phyloP scores from a whole-genome alignment of 1,139 yeast species.

The Suzukiozyma palmioleophila region DNA sequence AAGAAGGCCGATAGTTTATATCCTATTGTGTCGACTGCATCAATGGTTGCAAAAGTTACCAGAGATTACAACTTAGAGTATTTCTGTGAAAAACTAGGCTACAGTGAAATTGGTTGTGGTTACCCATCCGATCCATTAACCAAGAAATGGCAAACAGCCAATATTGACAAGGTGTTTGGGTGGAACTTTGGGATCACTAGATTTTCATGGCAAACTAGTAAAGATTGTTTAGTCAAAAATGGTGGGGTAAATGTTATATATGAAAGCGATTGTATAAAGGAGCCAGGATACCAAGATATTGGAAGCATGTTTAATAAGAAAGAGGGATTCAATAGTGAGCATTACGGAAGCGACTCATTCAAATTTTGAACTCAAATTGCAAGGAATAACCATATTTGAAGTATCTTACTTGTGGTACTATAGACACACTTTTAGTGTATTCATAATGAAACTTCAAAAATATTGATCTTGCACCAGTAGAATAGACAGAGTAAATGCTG shows the following conservation, averaged over 20 bases:
- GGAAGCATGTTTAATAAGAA: constrained; percentile 12
- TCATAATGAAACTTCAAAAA: no score
- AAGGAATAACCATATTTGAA: no score
- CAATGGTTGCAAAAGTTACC: constrained; percentile 96
- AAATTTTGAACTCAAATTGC: no score
- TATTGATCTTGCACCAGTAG: no score
- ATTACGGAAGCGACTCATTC: constrained; percentile 6
- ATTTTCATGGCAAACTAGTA: constrained; percentile 93
- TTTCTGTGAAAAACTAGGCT: constrained; percentile 9
- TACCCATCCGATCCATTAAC: constrained; percentile 94
- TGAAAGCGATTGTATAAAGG: constrained; percentile 31
- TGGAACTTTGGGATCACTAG: constrained; percentile 77
- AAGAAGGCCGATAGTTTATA: constrained; percentile 94
- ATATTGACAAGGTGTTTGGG: constrained; percentile 75
- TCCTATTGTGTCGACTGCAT: constrained; percentile 93
- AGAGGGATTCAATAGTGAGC: constrained; percentile 6
- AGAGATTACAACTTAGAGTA: constrained; percentile 66
- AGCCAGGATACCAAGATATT: constrained; percentile 29
- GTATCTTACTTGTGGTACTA: no score
- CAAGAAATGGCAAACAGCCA: constrained; percentile 57
- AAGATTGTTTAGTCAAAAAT: constrained; percentile 57
- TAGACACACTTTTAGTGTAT: no score
- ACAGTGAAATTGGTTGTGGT: constrained; percentile 70
- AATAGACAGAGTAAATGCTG: no score
- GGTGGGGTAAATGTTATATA: constrained; percentile 42